Evolutionary conservation across 176 grass and related monocot species (phyloP).

Genomic region (Secale cereale): DNA sequence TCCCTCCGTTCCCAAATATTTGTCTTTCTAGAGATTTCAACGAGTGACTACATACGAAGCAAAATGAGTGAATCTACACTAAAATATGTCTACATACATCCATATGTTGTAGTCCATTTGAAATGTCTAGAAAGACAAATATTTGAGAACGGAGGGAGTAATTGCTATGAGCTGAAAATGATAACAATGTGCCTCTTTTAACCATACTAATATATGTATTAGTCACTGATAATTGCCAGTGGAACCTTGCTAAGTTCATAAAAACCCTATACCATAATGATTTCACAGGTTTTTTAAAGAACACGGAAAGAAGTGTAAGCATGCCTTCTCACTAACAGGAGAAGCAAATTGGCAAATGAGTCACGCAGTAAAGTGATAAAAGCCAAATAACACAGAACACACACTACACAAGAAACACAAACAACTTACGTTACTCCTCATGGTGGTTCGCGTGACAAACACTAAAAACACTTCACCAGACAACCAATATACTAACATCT

Average conservation of each 20-base stretch:
- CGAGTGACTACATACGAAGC: too few species aligned
- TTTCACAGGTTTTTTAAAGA: not conserved
- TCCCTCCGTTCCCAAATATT: too few species aligned
- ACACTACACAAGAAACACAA: not conserved
- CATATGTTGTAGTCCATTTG: too few species aligned
- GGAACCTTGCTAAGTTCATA: not conserved
- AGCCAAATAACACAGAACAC: not conserved
- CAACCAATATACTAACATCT: not conserved
- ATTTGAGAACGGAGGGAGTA: too few species aligned
- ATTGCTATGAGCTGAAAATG: conserved; percentile 1
- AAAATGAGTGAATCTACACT: too few species aligned
- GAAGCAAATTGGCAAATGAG: not conserved
- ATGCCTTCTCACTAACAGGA: not conserved
- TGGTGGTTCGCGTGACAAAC: not conserved
- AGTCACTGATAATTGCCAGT: not conserved
- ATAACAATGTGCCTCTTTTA: not conserved
- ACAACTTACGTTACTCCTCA: not conserved
- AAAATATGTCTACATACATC: too few species aligned
- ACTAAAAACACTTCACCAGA: not conserved
- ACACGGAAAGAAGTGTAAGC: not conserved
- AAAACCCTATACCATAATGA: not conserved
- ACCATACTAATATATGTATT: not conserved
- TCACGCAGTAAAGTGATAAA: not conserved
- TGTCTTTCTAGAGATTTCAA: too few species aligned
- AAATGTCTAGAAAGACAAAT: too few species aligned